phyloP scores from a whole-genome alignment of 495 filamentous ascomycete species.

The Xylaria telfairii region DNA sequence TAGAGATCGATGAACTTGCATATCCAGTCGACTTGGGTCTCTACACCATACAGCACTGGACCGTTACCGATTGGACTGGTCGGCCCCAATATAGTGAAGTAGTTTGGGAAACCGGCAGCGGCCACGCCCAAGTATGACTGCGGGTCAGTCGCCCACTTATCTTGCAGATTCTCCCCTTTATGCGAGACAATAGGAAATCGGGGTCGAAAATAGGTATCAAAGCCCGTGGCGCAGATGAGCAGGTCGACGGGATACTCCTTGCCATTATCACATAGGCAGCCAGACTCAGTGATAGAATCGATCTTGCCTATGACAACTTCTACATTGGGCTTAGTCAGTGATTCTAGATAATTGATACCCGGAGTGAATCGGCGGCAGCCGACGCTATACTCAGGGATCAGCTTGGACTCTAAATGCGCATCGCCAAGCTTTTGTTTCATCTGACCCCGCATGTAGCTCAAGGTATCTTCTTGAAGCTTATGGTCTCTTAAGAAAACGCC shows the following conservation, averaged over 20 bases:
- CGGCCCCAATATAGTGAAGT: conserved; percentile 51
- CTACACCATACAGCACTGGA: conserved; percentile 32
- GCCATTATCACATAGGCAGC: conserved; percentile 55
- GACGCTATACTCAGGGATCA: conserved; percentile 63
- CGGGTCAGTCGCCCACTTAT: conserved; percentile 57
- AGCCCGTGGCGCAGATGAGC: conserved; percentile 66
- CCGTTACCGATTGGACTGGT: conserved; percentile 40
- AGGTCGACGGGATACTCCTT: conserved; percentile 53
- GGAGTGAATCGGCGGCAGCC: conserved; percentile 68
- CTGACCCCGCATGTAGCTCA: conserved; percentile 33
- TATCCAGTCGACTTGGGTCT: conserved; percentile 42
- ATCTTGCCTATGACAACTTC: conserved; percentile 56
- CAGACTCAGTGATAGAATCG: conserved; percentile 53
- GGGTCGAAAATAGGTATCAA: conserved; percentile 58
- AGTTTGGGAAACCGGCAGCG: conserved; percentile 63
- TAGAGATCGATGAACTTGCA: conserved; percentile 53
- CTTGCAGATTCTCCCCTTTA: conserved; percentile 49
- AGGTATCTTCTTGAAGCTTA: conserved; percentile 46
- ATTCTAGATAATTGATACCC: conserved; percentile 65
- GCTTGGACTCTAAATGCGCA: conserved; percentile 43
- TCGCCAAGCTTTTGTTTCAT: conserved; percentile 53
- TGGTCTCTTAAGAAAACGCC: conserved; percentile 51
- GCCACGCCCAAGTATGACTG: conserved; percentile 61
- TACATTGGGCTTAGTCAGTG: conserved; percentile 61
- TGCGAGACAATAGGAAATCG: conserved; percentile 59